Evolutionary conservation across 139 green algal species (phyloP), one percentile per base, ranked within the genome.

Genomic region (Chlorella vulgaris): DNA sequence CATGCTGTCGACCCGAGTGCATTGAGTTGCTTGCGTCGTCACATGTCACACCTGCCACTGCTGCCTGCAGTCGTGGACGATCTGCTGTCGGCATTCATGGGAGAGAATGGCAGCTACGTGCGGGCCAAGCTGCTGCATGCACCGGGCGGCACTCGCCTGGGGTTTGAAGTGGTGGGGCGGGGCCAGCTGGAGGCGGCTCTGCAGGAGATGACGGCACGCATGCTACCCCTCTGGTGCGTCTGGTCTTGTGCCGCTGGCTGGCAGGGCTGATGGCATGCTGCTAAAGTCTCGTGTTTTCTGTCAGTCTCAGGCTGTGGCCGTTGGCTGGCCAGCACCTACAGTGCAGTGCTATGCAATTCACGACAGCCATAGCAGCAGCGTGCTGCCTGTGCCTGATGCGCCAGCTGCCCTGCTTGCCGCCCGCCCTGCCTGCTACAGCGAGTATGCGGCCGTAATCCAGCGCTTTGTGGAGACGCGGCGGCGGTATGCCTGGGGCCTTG

Each of bases 381-480:
- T n/a, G n/a, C n/a, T n/a, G n/a, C n/a, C n/a, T n/a, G n/a, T n/a
- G n/a, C n/a, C n/a, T n/a, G n/a, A n/a, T n/a, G n/a, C n/a, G n/a
- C n/a, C n/a, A n/a, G n/a, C n/a, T n/a, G n/a, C n/a, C n/a, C n/a
- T n/a, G n/a, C n/a, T n/a, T n/a, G n/a, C n/a, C n/a, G n/a, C n/a
- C n/a, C n/a, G n/a, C n/a, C n/a, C n/a, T n/a, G n/a, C n/a, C n/a
- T 4, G 29, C 13, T 84, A 83, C 89, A 94, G 91, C 76, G 92
- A 97, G 82, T 90, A 90, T 78, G 91, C 91, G 28, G 88, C 83
- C 7, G 71, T 89, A 13, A 68, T 98, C 33, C 75, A 89, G 82
- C 88, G 94, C 7, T 98, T 94, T 86, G 89, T 94, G 61, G 95
- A 97, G 86, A 93, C 91, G 18, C 88, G 93, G n/a, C 89, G 85